Conservation (phyloP, 805 yeast species). For the Cyberlindnera mississippiensis region DNA sequence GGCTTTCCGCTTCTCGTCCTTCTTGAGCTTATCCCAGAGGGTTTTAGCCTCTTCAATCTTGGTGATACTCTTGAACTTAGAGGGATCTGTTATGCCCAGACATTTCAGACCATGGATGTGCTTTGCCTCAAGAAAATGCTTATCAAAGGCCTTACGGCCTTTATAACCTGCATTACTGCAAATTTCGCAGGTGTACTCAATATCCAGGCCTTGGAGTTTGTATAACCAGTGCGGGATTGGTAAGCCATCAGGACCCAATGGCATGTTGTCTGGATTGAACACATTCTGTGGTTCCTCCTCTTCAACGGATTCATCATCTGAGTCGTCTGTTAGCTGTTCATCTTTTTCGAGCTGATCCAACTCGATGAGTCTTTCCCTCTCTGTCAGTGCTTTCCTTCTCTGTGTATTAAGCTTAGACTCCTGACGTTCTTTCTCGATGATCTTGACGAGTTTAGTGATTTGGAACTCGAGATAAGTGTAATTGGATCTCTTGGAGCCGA, state of each 20-base stretch:
- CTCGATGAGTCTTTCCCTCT: constrained; percentile 39
- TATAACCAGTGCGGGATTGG: constrained; percentile 94
- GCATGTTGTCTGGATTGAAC: constrained; percentile 51
- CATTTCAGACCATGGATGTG: constrained; percentile 73
- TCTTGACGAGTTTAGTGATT: constrained; percentile 28
- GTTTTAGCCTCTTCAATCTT: constrained; percentile 62
- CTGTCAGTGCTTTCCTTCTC: constrained; percentile 64
- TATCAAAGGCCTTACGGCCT: constrained; percentile 68
- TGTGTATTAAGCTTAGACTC: constrained; percentile 60
- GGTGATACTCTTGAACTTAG: constrained; percentile 59
- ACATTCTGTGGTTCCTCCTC: constrained; percentile 17
- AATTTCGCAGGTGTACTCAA: constrained; percentile 73
- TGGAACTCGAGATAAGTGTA: constrained; percentile 34
- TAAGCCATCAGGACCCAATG: constrained; percentile 82
- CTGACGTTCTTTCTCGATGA: constrained; percentile 38
- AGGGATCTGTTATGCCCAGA: constrained; percentile 57
- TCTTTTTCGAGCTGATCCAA: constrained; percentile 27
- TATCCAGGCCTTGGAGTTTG: constrained; percentile 81
- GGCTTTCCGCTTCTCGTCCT: constrained; percentile 8
- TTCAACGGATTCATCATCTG: constrained; percentile 32
- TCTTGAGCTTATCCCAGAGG: constrained; percentile 47
- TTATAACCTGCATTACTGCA: constrained; percentile 73
- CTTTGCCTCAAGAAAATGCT: constrained; percentile 68
- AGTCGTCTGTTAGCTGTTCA: constrained; percentile 26
- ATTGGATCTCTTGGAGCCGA: constrained; percentile 11